These are phyloP conservation scores for Linum usitatissimum DNA, from an alignment of 345 rosid species.

Conservation along the genomic window DNA sequence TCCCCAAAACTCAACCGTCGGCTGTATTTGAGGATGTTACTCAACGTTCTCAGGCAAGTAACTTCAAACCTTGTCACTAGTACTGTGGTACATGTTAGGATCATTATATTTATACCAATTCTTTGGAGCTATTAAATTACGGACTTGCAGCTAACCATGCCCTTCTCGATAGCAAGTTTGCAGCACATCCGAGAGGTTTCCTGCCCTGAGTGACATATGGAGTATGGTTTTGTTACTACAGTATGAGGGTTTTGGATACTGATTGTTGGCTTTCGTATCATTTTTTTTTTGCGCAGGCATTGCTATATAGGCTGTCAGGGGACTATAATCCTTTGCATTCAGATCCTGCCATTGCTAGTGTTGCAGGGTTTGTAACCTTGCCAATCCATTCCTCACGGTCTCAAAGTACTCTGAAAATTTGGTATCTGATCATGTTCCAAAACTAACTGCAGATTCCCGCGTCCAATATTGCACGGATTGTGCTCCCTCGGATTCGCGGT, in stretches of 20 bases:
- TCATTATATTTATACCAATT: background rate
- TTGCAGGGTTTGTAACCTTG: slow-evolving; percentile 57
- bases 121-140: background rate
- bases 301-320: slow-evolving; percentile 85
- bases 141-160: background rate
- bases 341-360: slow-evolving; percentile 64
- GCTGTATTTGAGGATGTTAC: slow-evolving; percentile 56
- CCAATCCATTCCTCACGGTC: background rate
- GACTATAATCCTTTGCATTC: slow-evolving; percentile 94
- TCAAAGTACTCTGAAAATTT: background rate
- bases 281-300: slow-evolving; percentile 46
- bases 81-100: background rate
- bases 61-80: background rate
- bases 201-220: no score
- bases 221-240: no score
- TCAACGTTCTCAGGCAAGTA: slow-evolving; percentile 76
- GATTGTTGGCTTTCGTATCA: background rate
- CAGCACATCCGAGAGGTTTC: background rate
- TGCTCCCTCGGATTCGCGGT: slow-evolving; percentile 78
- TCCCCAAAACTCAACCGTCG: slow-evolving; percentile 55
- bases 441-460: slow-evolving; percentile 41
- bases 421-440: slow-evolving; percentile 16
- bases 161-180: background rate
- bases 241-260: no score
- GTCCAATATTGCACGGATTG: slow-evolving; percentile 80